Conservation (phyloP, 331 rosid species). For the Prunus yedoensis region DNA sequence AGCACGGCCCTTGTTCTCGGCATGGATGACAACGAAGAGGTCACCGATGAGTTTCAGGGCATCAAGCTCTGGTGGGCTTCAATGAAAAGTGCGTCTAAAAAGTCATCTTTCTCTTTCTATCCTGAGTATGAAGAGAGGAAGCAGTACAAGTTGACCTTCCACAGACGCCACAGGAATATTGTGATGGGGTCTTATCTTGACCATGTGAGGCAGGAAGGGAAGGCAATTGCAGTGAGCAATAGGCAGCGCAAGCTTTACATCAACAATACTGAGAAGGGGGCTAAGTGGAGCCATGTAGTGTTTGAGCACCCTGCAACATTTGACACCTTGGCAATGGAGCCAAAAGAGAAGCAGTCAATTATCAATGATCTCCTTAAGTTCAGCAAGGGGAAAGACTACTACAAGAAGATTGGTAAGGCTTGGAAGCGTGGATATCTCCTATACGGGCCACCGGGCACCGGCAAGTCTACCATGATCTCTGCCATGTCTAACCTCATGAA, state of each 20-base stretch:
- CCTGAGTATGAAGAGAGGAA: neutral
- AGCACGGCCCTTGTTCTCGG: constrained; percentile 34
- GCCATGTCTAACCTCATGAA: constrained; percentile 41
- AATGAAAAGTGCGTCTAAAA: neutral
- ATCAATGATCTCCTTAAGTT: constrained; percentile 31
- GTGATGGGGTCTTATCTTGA: constrained; percentile 39
- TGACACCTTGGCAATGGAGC: constrained; percentile 34
- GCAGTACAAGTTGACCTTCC: constrained; percentile 42
- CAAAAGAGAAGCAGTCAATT: constrained; percentile 33
- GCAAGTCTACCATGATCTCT: constrained; percentile 38
- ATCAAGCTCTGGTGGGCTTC: constrained; percentile 54
- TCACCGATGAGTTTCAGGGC: constrained; percentile 45
- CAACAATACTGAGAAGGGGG: constrained; percentile 8
- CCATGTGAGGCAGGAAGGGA: constrained; percentile 30
- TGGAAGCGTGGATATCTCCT: constrained; percentile 43
- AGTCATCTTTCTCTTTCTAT: neutral
- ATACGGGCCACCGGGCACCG: constrained; percentile 46
- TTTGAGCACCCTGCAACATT: constrained; percentile 48
- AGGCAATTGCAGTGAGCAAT: constrained; percentile 18
- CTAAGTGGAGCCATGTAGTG: constrained; percentile 23
- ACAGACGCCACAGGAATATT: constrained; percentile 33
- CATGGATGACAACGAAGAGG: constrained; percentile 61
- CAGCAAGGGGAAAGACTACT: constrained; percentile 28
- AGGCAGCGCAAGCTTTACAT: constrained; percentile 29
- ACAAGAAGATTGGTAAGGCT: constrained; percentile 27